Base-by-base conservation (phyloP, 2,329 filamentous ascomycete species). In the Teratosphaeria pseudoeucalypti region DNA sequence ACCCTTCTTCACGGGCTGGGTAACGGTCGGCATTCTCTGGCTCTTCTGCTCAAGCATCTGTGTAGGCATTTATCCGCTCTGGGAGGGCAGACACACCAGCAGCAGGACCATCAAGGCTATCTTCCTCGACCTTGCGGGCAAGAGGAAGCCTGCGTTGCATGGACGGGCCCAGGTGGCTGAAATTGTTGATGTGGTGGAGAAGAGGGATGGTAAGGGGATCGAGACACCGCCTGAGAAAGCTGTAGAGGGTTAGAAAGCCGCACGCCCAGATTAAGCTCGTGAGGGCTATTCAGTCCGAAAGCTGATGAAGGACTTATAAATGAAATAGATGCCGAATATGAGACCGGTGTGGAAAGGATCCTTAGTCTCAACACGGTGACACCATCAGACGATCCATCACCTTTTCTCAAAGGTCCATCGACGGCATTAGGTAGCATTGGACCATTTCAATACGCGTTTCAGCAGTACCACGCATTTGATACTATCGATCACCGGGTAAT, bases 1-100 rank as follows among this genome's bases (percentile, higher is more conserved):
- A 78, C 80, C 79, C 27, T 94, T 94, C 78, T 94, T 92, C 60
- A 70, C 67, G 0, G 68, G 68, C 26, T 70, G 68, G 68, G 83
- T 91, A 11, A 80, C 84, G 1, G 37, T 56, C n/a, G 87, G 86
- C 10, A 88, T 94, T 58, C 78, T 92, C 52, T 94, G 89, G 89
- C 81, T 92, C 65, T 90, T 91, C 71, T 84, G 82, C 67, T 88
- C 85, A 2, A 76, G 85, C 1, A 78, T 86, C 58, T 87, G 84
- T 10, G 90, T 96, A 0, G 90, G 89, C 0, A 47, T 96, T 0
- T 96, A 87, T 73, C 92, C 92, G 6, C 75, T 94, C 1, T 94
- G 82, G 73, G 90, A 96, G 70, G 89, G 90, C 0, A 77, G 91
- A 1, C 74, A 79, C 59, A 92, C 87, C 1, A 84, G 89, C 59